Conservation (phyloP, 139 green algal genomes). For the Chlamydomonas urium region DNA sequence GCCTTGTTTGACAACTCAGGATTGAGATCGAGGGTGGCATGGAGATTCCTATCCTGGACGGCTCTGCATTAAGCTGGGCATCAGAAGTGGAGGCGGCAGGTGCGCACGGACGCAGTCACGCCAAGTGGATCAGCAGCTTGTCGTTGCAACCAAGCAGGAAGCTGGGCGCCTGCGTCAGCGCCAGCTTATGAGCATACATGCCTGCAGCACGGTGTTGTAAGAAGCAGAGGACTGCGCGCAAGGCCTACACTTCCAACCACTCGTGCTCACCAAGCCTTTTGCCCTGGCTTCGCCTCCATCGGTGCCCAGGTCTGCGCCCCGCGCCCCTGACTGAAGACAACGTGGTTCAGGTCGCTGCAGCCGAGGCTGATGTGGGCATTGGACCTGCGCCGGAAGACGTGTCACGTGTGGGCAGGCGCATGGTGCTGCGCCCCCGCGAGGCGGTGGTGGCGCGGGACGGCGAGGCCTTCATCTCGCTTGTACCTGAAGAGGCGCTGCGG, state of each 20-base stretch:
- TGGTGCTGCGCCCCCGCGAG: neutral
- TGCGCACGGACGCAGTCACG: neutral
- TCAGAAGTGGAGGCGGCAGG: slow-evolving; percentile 22
- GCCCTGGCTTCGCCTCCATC: neutral
- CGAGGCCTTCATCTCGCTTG: slow-evolving; percentile 71
- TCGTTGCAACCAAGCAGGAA: neutral
- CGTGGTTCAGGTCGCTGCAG: too few relatives aligned
- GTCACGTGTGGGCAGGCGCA: neutral
- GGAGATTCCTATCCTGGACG: slow-evolving; percentile 84
- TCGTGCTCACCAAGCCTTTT: too few relatives aligned
- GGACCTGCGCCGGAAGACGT: neutral
- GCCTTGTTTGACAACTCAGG: neutral
- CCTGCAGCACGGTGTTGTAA: neutral
- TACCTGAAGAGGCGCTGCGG: slow-evolving; percentile 47
- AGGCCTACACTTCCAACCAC: neutral
- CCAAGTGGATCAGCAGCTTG: neutral
- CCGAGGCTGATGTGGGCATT: neutral
- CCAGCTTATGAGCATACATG: too few relatives aligned
- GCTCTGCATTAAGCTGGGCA: slow-evolving; percentile 55
- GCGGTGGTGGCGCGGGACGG: slow-evolving; percentile 42
- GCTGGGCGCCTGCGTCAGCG: too few relatives aligned
- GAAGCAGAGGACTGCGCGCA: neutral
- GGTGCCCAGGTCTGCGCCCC: neutral
- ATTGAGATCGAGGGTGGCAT: slow-evolving; percentile 54
- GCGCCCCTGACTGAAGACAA: neutral